Conservation (phyloP, 805 yeast species). For the Pichia thaimueangensis region DNA sequence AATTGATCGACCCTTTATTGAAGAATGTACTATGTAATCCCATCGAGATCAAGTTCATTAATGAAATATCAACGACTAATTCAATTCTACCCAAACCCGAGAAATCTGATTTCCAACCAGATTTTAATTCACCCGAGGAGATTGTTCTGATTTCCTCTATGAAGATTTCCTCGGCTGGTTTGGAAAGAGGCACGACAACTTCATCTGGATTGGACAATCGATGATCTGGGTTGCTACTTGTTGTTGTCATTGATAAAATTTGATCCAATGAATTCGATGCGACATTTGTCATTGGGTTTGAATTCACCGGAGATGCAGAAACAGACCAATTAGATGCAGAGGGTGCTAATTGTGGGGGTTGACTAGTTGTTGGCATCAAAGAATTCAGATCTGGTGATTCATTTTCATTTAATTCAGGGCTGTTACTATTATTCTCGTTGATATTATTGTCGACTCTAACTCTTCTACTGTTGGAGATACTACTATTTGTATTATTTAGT, state of each 20-base stretch:
- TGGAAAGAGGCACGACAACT: slow-evolving; percentile 12
- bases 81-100: slow-evolving; percentile 73
- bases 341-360: slow-evolving; percentile 16
- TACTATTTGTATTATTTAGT: slow-evolving; percentile 8
- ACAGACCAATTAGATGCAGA: slow-evolving; percentile 27
- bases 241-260: background rate
- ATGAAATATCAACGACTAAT: slow-evolving; percentile 62
- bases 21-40: slow-evolving; percentile 31
- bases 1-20: slow-evolving; percentile 26
- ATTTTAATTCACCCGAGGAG: slow-evolving; percentile 71
- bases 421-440: slow-evolving; percentile 4
- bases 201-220: slow-evolving; percentile 14
- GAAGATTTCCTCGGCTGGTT: slow-evolving; percentile 31
- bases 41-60: slow-evolving; percentile 51
- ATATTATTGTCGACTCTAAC: background rate
- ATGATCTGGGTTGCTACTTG: background rate
- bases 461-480: slow-evolving; percentile 2
- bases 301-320: slow-evolving; percentile 8
- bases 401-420: background rate
- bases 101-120: slow-evolving; percentile 96
- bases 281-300: background rate
- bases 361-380: background rate
- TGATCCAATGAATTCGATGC: slow-evolving; percentile 5
- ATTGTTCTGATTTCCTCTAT: slow-evolving; percentile 71
- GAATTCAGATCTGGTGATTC: background rate